Base-by-base conservation (phyloP, 352 stramenopile species). In the Phytophthora cryptogea region DNA sequence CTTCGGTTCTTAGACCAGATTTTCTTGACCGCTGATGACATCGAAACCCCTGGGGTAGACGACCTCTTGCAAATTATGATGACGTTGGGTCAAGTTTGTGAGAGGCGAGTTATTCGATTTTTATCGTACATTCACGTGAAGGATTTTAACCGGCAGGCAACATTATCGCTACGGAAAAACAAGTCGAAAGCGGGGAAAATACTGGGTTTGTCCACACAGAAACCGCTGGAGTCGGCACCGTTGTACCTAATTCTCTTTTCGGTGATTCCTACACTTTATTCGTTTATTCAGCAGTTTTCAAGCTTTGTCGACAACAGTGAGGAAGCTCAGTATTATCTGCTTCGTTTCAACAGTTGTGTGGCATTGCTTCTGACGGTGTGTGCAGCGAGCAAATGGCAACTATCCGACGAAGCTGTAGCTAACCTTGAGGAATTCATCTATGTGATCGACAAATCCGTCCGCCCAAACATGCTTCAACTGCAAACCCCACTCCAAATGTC, bases 1-100 rank as follows among this genome's bases (percentile, higher is more conserved):
- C 52, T 89, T n/a, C 70, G 80, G 3, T 89, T 85, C 47, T 43
- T 89, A 45, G 70, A 83, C 30, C 64, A 89, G 55, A 73, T 83
- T 6, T 89, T 72, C 49, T 54, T 89, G n/a, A 68, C 74, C 8
- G 77, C 77, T 0, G 80, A 89, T 26, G 77, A 88, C 16, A 73
- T 75, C 5, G 77, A 86, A 54, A 58, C 61, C 11, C 74, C 72
- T 10, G 68, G 66, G 10, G 60, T 78, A 1, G 74, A 85, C 8
- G 44, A 78, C n/a, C 50, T 88, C 11, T 7, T 68, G 1, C 56
- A 57, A n/a, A 62, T 83, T 27, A 60, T 89, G 39, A 49, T 49
- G 8, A 39, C 51, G 23, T 26, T 88, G 31, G 60, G 44, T 16
- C 37, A 63, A 26, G 26, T 83, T 6, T 82, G 68, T 17, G 76